These are phyloP conservation scores for Typha latifolia DNA, from an alignment of 176 grass and related monocot genomes.

Conservation along the genomic window DNA sequence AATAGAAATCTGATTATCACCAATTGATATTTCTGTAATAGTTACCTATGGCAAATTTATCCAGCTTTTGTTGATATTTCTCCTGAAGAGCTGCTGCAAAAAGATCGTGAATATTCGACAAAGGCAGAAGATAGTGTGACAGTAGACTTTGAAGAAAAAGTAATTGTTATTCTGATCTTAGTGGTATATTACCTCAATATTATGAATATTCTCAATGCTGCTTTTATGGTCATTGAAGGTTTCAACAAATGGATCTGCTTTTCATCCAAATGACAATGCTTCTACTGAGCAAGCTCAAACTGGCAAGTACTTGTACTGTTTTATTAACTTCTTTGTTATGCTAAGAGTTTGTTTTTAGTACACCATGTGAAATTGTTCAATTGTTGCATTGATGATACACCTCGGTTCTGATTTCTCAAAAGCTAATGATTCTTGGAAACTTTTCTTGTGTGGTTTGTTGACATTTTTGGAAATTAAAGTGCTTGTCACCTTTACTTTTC, in stretches of 20 bases:
- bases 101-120: conserved; percentile 45
- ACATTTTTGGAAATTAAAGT: not conserved
- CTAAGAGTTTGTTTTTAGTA: conserved; percentile 3
- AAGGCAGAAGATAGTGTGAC: conserved; percentile 37
- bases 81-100: conserved; percentile 65
- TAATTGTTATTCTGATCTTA: conserved; percentile 23
- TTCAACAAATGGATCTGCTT: conserved; percentile 68
- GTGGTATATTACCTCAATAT: conserved; percentile 13
- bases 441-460: not conserved
- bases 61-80: conserved; percentile 98
- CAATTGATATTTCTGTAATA: not conserved
- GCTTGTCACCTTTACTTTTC: not conserved
- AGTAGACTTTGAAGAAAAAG: conserved; percentile 39
- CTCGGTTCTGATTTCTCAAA: not conserved
- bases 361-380: not conserved
- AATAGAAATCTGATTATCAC: not conserved
- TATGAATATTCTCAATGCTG: conserved; percentile 4
- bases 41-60: conserved; percentile 15
- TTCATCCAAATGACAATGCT: conserved; percentile 41
- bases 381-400: not conserved
- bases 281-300: conserved; percentile 40
- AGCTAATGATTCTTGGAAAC: not conserved
- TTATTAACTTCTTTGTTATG: conserved; percentile 1
- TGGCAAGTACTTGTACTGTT: conserved; percentile 33
- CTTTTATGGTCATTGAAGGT: conserved; percentile 36